These are phyloP conservation scores for Apiotrichum gracile DNA, from an alignment of 1,284 basidiomycete species.

Conservation along the genomic window DNA sequence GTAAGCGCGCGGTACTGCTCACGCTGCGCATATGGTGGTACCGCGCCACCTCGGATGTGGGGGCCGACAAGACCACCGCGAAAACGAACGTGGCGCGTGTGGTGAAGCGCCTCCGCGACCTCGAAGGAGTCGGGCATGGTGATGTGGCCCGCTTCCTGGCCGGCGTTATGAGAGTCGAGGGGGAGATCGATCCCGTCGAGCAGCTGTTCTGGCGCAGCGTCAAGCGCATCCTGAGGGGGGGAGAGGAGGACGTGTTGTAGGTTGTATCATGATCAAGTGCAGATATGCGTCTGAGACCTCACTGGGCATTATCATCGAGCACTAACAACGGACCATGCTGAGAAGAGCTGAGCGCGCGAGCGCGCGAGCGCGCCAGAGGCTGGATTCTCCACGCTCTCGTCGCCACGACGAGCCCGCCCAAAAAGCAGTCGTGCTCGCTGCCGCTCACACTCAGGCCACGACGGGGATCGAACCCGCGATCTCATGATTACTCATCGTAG, in stretches of 20 bases:
- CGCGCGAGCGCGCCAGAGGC: too few relatives aligned
- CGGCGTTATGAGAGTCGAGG: slow-evolving; percentile 28
- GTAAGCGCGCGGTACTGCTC: slow-evolving; percentile 39
- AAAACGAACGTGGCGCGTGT: slow-evolving; percentile 42
- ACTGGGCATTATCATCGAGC: background rate
- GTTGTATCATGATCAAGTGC: background rate
- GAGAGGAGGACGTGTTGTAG: slow-evolving; percentile 35
- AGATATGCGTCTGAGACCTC: background rate
- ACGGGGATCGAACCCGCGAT: background rate
- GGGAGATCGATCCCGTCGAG: slow-evolving; percentile 39
- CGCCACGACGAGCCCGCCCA: too few relatives aligned
- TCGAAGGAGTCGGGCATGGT: slow-evolving; percentile 33
- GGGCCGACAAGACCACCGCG: slow-evolving; percentile 24
- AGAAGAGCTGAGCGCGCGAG: too few relatives aligned
- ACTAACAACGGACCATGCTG: too few relatives aligned
- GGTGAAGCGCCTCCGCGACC: slow-evolving; percentile 35
- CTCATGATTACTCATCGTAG: too few relatives aligned
- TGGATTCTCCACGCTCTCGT: too few relatives aligned
- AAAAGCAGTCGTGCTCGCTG: background rate
- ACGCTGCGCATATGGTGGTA: slow-evolving; percentile 43
- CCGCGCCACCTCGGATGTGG: slow-evolving; percentile 19
- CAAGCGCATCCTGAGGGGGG: slow-evolving; percentile 33
- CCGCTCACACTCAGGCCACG: background rate
- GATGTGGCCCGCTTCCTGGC: slow-evolving; percentile 38
- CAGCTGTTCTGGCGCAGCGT: slow-evolving; percentile 42